A percentile compares a stretch with the other conserved stretches of the same genome.
Conservation (phyloP, 768 basidiomycete species). For the Suillus subalutaceus region DNA sequence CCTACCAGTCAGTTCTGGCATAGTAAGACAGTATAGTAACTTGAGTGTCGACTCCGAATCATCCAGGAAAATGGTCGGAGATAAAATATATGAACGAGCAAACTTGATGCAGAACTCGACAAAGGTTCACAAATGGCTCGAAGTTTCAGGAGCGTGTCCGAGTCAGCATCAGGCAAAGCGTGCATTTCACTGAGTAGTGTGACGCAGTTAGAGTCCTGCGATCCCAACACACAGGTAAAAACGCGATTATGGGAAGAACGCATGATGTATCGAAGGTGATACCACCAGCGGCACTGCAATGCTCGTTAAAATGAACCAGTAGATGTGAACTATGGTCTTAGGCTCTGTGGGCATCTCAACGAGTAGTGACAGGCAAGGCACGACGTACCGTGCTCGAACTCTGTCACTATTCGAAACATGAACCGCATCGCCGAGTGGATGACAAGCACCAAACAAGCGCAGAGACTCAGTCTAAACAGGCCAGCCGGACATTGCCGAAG, state of each 20-base stretch:
- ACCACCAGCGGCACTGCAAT: background rate
- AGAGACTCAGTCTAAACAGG: background rate
- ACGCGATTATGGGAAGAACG: no score
- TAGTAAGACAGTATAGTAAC: no score
- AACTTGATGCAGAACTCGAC: no score
- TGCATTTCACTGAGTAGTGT: background rate
- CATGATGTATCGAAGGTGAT: background rate
- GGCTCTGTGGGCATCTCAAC: background rate
- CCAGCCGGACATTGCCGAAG: slow-evolving; percentile 28
- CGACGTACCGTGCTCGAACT: background rate
- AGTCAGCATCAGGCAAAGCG: background rate
- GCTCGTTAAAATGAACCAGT: background rate
- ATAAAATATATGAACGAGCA: no score
- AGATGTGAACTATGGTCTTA: background rate
- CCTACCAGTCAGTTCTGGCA: no score
- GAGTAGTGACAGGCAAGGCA: background rate
- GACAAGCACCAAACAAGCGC: background rate
- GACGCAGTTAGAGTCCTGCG: no score
- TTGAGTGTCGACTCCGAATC: no score
- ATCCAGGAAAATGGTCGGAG: no score
- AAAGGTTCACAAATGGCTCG: no score
- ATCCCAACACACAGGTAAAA: no score
- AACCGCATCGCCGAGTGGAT: background rate
- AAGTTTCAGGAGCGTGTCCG: background rate
- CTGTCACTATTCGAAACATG: background rate